These are phyloP conservation scores for Lasiodiplodia gonubiensis DNA, from an alignment of 2,329 filamentous ascomycete genomes.

Conservation along the genomic window DNA sequence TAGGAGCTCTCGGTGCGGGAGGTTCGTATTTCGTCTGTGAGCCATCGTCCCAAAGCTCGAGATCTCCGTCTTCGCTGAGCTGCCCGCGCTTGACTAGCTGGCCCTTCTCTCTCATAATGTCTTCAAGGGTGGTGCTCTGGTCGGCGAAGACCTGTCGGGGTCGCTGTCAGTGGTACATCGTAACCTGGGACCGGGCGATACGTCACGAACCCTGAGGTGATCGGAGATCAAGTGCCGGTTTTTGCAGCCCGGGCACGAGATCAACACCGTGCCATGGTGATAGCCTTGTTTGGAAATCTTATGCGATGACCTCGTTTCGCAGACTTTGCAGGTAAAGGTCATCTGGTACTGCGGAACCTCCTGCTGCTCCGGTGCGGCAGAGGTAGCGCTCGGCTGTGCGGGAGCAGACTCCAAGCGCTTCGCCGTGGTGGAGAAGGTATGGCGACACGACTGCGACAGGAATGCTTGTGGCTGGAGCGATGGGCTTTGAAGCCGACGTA, in stretches of 20 bases:
- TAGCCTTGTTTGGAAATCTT: constrained; percentile 93
- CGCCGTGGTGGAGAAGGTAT: constrained; percentile 37
- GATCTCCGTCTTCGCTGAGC: constrained; percentile 77
- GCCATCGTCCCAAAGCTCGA: constrained; percentile 90
- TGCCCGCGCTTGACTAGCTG: constrained; percentile 73
- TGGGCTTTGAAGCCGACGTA: constrained; percentile 32
- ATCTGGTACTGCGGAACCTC: constrained; percentile 67
- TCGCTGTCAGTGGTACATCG: background rate
- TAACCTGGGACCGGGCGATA: too few species aligned
- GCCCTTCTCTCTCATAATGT: constrained; percentile 77
- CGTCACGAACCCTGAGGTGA: constrained; percentile 67
- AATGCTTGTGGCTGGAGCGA: constrained; percentile 30
- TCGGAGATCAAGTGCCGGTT: constrained; percentile 92
- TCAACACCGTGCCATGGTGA: constrained; percentile 85
- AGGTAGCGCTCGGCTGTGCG: constrained; percentile 44
- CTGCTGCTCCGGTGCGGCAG: background rate
- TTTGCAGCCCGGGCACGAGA: constrained; percentile 84
- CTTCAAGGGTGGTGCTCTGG: constrained; percentile 72
- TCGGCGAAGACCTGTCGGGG: constrained; percentile 73
- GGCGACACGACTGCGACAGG: constrained; percentile 17
- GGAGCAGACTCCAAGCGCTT: constrained; percentile 56
- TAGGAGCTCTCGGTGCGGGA: background rate
- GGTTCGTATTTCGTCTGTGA: constrained; percentile 38
- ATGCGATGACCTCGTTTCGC: constrained; percentile 79
- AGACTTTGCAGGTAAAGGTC: constrained; percentile 91